phyloP scores from a whole-genome alignment of 2,329 filamentous ascomycete genomes.

The Chaetomium globosum region DNA sequence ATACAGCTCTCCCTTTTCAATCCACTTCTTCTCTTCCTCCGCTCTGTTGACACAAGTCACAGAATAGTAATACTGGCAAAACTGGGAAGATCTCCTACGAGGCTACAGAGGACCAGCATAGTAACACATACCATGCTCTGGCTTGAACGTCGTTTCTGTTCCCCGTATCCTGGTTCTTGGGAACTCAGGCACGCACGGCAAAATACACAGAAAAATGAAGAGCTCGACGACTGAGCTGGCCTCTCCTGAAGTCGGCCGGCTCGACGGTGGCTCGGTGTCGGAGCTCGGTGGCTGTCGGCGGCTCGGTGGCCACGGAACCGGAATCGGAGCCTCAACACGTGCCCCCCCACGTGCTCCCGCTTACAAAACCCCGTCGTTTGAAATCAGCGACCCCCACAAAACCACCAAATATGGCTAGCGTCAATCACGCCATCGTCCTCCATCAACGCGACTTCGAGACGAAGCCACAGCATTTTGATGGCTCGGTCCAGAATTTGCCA shows the following conservation, averaged over 20 bases:
- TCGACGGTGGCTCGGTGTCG: not conserved
- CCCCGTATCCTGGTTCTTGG: not conserved
- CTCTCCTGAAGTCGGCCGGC: not conserved
- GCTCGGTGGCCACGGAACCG: conserved; percentile 4
- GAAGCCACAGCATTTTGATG: conserved; percentile 7
- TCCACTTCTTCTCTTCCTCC: no score
- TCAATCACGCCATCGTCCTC: conserved; percentile 29
- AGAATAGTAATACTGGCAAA: no score
- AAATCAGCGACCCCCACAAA: conserved; percentile 24
- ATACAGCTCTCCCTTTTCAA: not conserved
- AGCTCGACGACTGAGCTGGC: no score
- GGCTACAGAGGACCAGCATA: not conserved
- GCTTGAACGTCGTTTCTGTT: no score
- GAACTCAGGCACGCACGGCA: not conserved
- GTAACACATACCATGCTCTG: no score
- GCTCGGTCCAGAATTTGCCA: conserved; percentile 27
- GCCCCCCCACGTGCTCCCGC: not conserved
- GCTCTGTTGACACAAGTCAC: no score
- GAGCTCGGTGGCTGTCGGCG: not conserved
- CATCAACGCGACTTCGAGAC: conserved; percentile 22
- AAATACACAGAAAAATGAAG: not conserved
- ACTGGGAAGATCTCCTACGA: not conserved
- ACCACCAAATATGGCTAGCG: conserved; percentile 30
- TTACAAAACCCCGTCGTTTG: not conserved
- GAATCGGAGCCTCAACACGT: conserved; percentile 14